Conservation (phyloP, 192 early-diverging fungal genomes). For the Linnemannia schmuckeri region DNA sequence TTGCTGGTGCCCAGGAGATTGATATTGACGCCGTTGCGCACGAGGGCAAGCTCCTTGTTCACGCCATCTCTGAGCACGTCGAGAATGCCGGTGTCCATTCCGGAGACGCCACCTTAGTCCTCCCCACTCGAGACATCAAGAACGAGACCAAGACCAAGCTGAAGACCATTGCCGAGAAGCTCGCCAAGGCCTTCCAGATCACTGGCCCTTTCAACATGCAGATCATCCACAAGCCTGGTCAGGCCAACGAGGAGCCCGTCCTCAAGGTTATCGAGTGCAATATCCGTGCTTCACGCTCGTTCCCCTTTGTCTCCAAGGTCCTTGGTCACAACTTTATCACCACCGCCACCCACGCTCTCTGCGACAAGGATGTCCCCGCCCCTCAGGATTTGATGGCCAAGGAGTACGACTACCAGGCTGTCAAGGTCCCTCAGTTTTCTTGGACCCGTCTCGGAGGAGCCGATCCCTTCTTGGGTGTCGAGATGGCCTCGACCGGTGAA, state of each 20-base stretch:
- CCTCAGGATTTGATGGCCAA: slow-evolving; percentile 69
- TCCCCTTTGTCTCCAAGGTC: slow-evolving; percentile 98
- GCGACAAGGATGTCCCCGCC: slow-evolving; percentile 70
- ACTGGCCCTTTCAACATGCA: slow-evolving; percentile 99
- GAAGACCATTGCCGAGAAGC: slow-evolving; percentile 86
- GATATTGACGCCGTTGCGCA: slow-evolving; percentile 95
- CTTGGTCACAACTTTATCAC: slow-evolving; percentile 94
- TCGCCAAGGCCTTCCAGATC: slow-evolving; percentile 92
- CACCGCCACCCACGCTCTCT: slow-evolving; percentile 86
- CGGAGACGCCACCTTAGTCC: slow-evolving; percentile 94
- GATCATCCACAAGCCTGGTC: slow-evolving; percentile 75
- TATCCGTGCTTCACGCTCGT: slow-evolving; percentile 95
- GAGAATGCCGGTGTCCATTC: slow-evolving; percentile 99
- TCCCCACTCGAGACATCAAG: slow-evolving; percentile 79
- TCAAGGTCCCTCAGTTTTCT: slow-evolving; percentile 97
- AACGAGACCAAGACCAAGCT: slow-evolving; percentile 67
- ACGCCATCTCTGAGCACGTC: slow-evolving; percentile 95
- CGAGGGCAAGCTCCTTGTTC: slow-evolving; percentile 85
- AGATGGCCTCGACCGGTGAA: slow-evolving; percentile 99
- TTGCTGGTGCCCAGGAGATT: slow-evolving; percentile 92
- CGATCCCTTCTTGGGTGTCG: slow-evolving; percentile 96
- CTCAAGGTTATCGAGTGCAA: slow-evolving; percentile 99
- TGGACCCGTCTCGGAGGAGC: slow-evolving; percentile 97
- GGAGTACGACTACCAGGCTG: slow-evolving; percentile 80
- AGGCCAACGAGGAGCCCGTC: slow-evolving; percentile 51